phyloP scores from a whole-genome alignment of 208 protist genomes.

The Leishmania amazonensis region DNA sequence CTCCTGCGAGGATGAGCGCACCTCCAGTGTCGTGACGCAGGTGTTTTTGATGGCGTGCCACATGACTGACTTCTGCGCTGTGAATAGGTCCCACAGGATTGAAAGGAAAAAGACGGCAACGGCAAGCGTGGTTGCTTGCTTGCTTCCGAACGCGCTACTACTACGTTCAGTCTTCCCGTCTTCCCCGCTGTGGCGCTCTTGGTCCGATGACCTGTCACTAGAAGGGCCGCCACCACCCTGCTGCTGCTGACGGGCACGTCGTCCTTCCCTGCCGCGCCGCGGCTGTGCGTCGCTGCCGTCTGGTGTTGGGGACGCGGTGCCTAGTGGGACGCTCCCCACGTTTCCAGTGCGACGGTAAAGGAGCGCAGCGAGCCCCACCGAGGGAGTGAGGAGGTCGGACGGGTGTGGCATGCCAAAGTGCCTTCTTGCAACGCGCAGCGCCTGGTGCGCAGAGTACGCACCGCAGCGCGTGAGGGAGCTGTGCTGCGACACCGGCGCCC shows the following conservation, averaged over 20 bases:
- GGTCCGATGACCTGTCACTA: not conserved
- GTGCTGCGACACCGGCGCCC: not conserved
- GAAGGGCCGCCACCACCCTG: not conserved
- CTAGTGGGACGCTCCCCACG: not conserved
- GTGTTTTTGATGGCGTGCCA: conserved; percentile 48
- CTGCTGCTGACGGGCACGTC: conserved; percentile 19
- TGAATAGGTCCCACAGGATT: conserved; percentile 74
- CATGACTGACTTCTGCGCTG: conserved; percentile 48
- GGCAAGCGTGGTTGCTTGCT: conserved; percentile 56
- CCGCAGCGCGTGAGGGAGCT: not conserved
- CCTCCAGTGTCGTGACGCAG: conserved; percentile 78
- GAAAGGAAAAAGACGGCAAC: conserved; percentile 65
- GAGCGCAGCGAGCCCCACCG: conserved; percentile 66
- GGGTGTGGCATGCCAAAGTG: conserved; percentile 36
- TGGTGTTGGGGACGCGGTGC: not conserved
- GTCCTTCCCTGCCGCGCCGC: not conserved
- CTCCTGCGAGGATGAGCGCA: conserved; percentile 86
- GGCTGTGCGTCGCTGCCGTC: not conserved
- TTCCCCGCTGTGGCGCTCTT: not conserved
- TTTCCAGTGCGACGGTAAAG: conserved; percentile 47
- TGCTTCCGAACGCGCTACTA: conserved; percentile 26
- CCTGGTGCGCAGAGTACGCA: not conserved
- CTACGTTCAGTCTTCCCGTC: not conserved
- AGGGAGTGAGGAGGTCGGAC: conserved; percentile 62
- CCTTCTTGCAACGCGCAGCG: conserved; percentile 4